These are phyloP conservation scores for Trametes maxima DNA, from an alignment of 768 basidiomycete species.

Conservation along the genomic window DNA sequence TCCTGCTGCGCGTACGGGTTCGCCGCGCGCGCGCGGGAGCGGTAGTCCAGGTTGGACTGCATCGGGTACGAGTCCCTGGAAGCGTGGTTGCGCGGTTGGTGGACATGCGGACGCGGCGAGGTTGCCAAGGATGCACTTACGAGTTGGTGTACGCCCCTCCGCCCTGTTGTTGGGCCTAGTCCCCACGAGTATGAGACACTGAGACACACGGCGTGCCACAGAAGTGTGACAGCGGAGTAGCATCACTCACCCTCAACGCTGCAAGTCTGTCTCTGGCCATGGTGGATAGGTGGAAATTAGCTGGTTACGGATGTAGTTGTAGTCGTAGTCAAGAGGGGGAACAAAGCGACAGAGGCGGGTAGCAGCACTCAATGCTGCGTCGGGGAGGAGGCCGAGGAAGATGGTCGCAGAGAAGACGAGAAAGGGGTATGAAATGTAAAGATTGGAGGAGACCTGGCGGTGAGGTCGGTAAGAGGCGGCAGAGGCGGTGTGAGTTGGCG, in stretches of 20 bases:
- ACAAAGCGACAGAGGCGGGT: slow-evolving; percentile 3
- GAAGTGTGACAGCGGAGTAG: slow-evolving; percentile 15
- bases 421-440: slow-evolving; percentile 14
- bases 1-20: slow-evolving; percentile 75
- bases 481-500: slow-evolving; percentile 24
- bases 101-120: slow-evolving; percentile 4
- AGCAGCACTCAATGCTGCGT: slow-evolving; percentile 30
- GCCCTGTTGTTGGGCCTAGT: slow-evolving; percentile 64
- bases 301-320: slow-evolving; percentile 18
- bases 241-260: slow-evolving; percentile 69
- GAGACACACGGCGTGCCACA: background rate
- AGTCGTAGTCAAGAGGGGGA: slow-evolving; percentile 13
- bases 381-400: slow-evolving; percentile 7
- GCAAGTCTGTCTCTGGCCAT: slow-evolving; percentile 94
- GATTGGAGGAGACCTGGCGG: slow-evolving; percentile 16
- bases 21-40: slow-evolving; percentile 26
- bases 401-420: slow-evolving; percentile 7
- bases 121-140: slow-evolving; percentile 39
- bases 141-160: slow-evolving; percentile 48
- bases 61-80: slow-evolving; percentile 65
- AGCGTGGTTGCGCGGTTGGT: background rate
- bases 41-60: slow-evolving; percentile 53
- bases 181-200: slow-evolving; percentile 1
- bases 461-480: slow-evolving; percentile 1
- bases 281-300: slow-evolving; percentile 31